A percentile compares a stretch with the other conserved stretches of the same genome.
phyloP scores from a whole-genome alignment of 2,329 filamentous ascomycete species.

The Claviceps fusiformis region DNA sequence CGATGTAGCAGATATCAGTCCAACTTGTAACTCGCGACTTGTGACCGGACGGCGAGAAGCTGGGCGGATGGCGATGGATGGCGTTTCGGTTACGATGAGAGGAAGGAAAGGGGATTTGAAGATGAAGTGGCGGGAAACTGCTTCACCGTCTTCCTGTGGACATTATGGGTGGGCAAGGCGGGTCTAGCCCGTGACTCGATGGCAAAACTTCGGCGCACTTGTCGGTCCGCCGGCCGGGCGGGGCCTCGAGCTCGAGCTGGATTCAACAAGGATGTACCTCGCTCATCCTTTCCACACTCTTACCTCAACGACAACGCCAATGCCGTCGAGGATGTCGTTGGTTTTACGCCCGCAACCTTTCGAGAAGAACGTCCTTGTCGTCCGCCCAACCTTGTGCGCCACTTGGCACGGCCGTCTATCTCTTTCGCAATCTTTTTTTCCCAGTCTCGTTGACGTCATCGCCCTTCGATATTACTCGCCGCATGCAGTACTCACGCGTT shows the following conservation, averaged over 20 bases:
- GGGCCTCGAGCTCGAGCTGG: neutral
- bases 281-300: neutral
- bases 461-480: no score
- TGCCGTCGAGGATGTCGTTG: neutral
- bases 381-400: neutral
- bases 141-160: neutral
- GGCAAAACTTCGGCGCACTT: neutral
- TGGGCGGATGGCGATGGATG: neutral
- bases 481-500: neutral
- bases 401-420: neutral
- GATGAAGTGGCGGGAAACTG: neutral
- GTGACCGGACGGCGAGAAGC: neutral
- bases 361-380: neutral
- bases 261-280: neutral
- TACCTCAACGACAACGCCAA: neutral
- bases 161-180: neutral
- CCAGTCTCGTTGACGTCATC: neutral
- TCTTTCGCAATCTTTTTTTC: neutral
- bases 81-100: conserved; percentile 1
- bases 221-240: no score
- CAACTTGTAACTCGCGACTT: neutral
- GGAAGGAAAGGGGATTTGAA: neutral
- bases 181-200: neutral
- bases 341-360: neutral
- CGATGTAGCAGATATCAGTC: neutral